Conservation (phyloP, 139 green algal genomes). For the Diplosphaera chodatii region DNA sequence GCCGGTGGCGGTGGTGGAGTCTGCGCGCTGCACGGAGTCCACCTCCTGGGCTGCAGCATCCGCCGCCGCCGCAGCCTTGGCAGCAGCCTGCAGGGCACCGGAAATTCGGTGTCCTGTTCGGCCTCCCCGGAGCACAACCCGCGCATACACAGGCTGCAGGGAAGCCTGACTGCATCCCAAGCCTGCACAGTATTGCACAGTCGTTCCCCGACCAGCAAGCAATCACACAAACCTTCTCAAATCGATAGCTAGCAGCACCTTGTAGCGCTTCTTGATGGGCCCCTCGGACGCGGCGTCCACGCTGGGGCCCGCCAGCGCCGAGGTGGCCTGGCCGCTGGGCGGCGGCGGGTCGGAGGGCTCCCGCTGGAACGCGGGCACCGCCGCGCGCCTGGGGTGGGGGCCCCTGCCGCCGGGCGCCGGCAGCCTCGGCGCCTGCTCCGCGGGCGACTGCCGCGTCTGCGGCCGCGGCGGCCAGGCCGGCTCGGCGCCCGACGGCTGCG, state of each 20-base stretch:
- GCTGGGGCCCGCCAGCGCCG: background rate
- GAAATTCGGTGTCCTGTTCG: too few species aligned
- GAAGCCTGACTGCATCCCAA: too few species aligned
- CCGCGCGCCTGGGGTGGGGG: too few species aligned
- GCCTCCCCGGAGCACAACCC: too few species aligned
- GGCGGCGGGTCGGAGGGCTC: background rate
- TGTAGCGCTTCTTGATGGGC: slow-evolving; percentile 11
- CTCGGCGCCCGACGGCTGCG: background rate
- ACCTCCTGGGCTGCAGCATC: background rate
- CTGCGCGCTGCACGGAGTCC: background rate
- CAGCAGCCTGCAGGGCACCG: slow-evolving; percentile 14
- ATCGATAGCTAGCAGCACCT: background rate
- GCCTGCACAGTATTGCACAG: too few species aligned
- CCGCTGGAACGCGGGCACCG: slow-evolving; percentile 7
- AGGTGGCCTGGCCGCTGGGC: background rate
- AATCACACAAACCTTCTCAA: too few species aligned
- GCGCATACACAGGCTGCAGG: too few species aligned
- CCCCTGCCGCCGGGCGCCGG: too few species aligned
- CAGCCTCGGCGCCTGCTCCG: background rate
- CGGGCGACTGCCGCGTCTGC: background rate
- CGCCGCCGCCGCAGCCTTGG: slow-evolving; percentile 4
- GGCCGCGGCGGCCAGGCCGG: background rate
- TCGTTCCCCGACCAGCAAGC: too few species aligned
- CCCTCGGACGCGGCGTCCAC: background rate
- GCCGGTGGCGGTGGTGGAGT: background rate